phyloP scores from a whole-genome alignment of 1,284 basidiomycete species.

The Ceratobasidium sp. region DNA sequence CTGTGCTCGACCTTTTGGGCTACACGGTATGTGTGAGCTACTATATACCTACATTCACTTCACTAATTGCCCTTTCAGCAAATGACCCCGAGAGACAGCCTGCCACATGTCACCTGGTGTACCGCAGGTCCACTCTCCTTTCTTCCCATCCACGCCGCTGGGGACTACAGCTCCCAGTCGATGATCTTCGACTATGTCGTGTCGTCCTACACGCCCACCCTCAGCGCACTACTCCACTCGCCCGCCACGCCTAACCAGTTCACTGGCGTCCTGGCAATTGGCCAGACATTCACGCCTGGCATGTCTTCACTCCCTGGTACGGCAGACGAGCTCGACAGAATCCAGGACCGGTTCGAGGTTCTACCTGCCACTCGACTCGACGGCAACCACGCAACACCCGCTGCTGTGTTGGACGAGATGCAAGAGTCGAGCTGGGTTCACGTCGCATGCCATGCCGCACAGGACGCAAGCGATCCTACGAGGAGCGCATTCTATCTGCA shows the following conservation, averaged over 20 bases:
- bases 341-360: not conserved
- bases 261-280: not conserved
- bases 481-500: not conserved
- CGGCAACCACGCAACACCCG: not conserved
- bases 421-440: constrained; percentile 28
- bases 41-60: not conserved
- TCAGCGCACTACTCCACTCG: not conserved
- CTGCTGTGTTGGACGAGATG: not conserved
- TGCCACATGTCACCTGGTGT: constrained; percentile 8
- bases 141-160: not conserved
- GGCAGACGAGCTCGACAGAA: not conserved
- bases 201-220: not conserved
- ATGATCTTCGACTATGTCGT: not conserved
- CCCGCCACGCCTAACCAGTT: not conserved
- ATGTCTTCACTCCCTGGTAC: not conserved
- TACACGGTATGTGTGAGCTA: not conserved
- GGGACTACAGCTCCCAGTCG: not conserved
- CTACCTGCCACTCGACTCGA: not conserved
- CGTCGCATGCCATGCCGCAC: constrained; percentile 24
- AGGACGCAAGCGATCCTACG: not conserved
- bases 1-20: not conserved
- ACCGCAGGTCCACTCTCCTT: not conserved
- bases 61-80: not conserved
- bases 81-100: not conserved
- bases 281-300: not conserved